phyloP scores from a whole-genome alignment of 805 yeast genomes.

The Metschnikowia gelsemii region DNA sequence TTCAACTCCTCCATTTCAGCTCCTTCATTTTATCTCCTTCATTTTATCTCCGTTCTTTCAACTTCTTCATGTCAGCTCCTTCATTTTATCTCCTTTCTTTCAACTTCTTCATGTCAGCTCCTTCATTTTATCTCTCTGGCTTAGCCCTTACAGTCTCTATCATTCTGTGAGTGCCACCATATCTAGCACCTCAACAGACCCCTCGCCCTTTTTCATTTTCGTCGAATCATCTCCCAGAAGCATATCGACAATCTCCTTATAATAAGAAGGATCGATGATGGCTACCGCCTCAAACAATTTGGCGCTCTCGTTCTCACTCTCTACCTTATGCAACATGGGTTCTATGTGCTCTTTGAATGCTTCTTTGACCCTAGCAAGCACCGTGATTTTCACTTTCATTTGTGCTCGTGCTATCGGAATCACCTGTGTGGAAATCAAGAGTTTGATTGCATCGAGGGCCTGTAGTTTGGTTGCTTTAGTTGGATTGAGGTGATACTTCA shows the following conservation, averaged over 20 bases:
- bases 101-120: no score
- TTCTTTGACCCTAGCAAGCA: constrained; percentile 51
- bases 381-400: constrained; percentile 76
- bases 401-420: constrained; percentile 93
- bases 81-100: no score
- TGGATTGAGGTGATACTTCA: constrained; percentile 76
- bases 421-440: constrained; percentile 72
- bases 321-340: constrained; percentile 37
- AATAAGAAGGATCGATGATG: constrained; percentile 82
- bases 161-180: constrained; percentile 79
- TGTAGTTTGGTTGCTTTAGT: constrained; percentile 78
- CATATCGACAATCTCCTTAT: constrained; percentile 64
- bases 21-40: no score
- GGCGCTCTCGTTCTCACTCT: constrained; percentile 44
- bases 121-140: no score
- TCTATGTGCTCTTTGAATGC: constrained; percentile 33
- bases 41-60: no score
- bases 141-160: no score
- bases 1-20: no score
- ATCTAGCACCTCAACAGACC: constrained; percentile 78
- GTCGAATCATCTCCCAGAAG: constrained; percentile 46
- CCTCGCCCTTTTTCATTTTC: constrained; percentile 52
- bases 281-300: constrained; percentile 48
- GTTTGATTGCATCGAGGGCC: constrained; percentile 86
- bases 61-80: no score